Evolutionary conservation across 2,329 filamentous ascomycete genomes (phyloP).

Genomic region (Colletotrichum salicis): DNA sequence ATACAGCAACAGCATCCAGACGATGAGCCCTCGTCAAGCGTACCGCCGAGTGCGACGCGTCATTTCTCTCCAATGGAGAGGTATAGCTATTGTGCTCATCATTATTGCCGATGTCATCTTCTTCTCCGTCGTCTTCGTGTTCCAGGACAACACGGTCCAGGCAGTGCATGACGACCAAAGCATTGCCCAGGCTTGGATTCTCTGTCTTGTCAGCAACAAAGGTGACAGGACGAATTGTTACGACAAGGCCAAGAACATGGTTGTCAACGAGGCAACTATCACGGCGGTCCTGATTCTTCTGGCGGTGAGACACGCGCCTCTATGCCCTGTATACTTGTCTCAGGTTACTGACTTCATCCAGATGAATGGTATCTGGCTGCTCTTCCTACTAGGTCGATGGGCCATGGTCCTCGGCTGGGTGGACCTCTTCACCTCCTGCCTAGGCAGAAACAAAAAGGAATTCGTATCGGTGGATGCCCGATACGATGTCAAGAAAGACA

Average conservation of each 20-base stretch:
- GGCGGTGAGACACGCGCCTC: slow-evolving; percentile 66
- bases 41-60: slow-evolving; percentile 89
- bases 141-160: slow-evolving; percentile 79
- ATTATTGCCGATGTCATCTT: slow-evolving; percentile 93
- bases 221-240: slow-evolving; percentile 76
- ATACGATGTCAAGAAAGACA: slow-evolving; percentile 68
- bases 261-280: slow-evolving; percentile 80
- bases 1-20: slow-evolving; percentile 79
- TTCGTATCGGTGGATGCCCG: slow-evolving; percentile 90
- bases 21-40: slow-evolving; percentile 84
- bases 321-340: neutral
- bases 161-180: slow-evolving; percentile 63
- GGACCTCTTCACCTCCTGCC: slow-evolving; percentile 66
- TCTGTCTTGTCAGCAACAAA: slow-evolving; percentile 70
- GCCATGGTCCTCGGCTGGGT: slow-evolving; percentile 89
- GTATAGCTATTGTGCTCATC: slow-evolving; percentile 87
- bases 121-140: slow-evolving; percentile 91
- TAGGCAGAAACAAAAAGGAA: slow-evolving; percentile 72
- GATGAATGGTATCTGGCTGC: slow-evolving; percentile 86
- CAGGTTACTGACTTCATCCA: slow-evolving; percentile 45
- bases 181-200: slow-evolving; percentile 73
- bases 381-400: slow-evolving; percentile 82
- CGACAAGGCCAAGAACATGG: slow-evolving; percentile 66
- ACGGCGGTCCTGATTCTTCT: slow-evolving; percentile 85
- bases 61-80: slow-evolving; percentile 92